Base-by-base conservation (phyloP, 176 grass and related monocot species). In the Puya raimondii region DNA sequence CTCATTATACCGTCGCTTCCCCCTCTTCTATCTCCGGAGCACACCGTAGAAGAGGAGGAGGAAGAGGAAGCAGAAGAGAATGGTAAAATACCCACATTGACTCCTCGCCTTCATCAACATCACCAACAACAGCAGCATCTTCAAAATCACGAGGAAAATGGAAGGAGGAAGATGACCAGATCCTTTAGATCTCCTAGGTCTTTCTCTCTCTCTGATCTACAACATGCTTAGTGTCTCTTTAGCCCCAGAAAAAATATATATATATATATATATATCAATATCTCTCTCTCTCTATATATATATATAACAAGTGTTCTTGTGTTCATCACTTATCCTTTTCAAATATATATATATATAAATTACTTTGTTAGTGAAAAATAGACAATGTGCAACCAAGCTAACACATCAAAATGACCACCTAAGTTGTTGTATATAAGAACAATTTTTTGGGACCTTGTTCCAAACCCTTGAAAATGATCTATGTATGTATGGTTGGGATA, bases 1-100 rank as follows among this genome's bases (percentile, higher is more conserved):
- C 72, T 88, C 84, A 11, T 88, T 79, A 17, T 84, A 56, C 63
- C 86, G 52, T 77, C 78, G 8, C 75, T 94, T 48, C 87, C 90
- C 12, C 86, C 84, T 2, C 77, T 99, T 54, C 54, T 77, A 10
- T 77, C 80, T 27, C 66, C 82, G 0, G 49, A 67, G 10, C 74
- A 33, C 65, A 11, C 51, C 18, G 65, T 61, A 42, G 52, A 50
- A 42, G 75, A 77, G 52, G 52, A 10, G 21, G 74, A 50, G 3
- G 51, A 49, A 1, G 75, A 77, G 6, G 7, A 48, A 42, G 17
- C 14, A 1, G 1, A 49, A 2, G 50, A 54, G 13, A 2, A 2
- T 23, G 63, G 16, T 2, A 47, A 8, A 25, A 15, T 23, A 2
- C 1, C 23, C 3, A 9, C 48, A 17, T 23, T 63, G 12, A 17